Percentiles rank a stretch among this genome's conserved stretches.
Evolutionary conservation across 495 filamentous ascomycete species (phyloP).

Genomic region (Lasiosphaeria ovina): DNA sequence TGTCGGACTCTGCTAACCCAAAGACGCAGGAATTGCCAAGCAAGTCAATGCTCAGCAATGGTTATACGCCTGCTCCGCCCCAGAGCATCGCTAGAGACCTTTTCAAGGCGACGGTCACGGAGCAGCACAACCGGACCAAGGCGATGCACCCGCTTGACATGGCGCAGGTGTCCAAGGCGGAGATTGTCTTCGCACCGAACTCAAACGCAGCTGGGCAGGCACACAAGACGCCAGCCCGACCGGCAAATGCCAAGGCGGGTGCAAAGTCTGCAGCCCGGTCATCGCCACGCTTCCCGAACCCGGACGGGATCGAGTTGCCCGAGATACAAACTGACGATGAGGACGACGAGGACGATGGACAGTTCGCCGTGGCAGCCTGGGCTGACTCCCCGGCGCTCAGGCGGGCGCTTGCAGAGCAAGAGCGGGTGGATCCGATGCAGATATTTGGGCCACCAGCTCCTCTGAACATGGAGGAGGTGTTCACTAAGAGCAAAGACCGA

Average conservation of each 20-base stretch:
- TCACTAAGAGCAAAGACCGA: slow-evolving; percentile 75
- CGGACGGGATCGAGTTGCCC: slow-evolving; percentile 79
- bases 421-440: slow-evolving; percentile 76
- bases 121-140: slow-evolving; percentile 54
- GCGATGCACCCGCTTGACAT: slow-evolving; percentile 69
- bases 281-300: slow-evolving; percentile 74
- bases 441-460: slow-evolving; percentile 87
- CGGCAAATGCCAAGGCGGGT: slow-evolving; percentile 36
- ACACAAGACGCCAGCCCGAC: slow-evolving; percentile 61
- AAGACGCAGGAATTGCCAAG: slow-evolving; percentile 52
- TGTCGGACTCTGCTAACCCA: slow-evolving; percentile 24
- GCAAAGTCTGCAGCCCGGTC: slow-evolving; percentile 59
- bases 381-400: slow-evolving; percentile 78
- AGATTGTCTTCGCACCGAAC: slow-evolving; percentile 82
- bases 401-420: slow-evolving; percentile 66
- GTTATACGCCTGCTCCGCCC: slow-evolving; percentile 59
- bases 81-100: slow-evolving; percentile 36
- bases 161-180: slow-evolving; percentile 78
- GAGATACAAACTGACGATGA: slow-evolving; percentile 88
- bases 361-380: slow-evolving; percentile 71
- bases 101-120: slow-evolving; percentile 50
- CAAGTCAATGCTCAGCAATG: slow-evolving; percentile 62
- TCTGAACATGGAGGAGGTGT: slow-evolving; percentile 92
- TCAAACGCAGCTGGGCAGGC: slow-evolving; percentile 51
- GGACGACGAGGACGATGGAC: slow-evolving; percentile 65